Conservation (phyloP, 768 basidiomycete species). For the Suillus luteus region DNA sequence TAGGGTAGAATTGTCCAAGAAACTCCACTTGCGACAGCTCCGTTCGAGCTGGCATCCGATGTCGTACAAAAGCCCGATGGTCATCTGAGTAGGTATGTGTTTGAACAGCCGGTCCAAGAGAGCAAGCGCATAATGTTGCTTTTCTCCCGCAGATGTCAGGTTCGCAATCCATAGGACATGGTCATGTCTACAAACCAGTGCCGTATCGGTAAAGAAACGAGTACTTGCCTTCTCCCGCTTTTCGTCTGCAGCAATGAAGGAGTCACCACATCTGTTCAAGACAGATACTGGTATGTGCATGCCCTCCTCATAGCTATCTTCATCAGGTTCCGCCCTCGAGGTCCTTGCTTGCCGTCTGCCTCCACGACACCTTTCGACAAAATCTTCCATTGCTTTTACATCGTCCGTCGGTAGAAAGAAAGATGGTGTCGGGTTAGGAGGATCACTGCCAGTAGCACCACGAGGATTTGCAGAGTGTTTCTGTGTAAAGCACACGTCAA, state of each 20-base stretch:
- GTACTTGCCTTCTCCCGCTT: slow-evolving; percentile 23
- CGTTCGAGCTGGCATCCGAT: slow-evolving; percentile 26
- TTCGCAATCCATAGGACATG: slow-evolving; percentile 14
- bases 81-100: slow-evolving; percentile 19
- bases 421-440: neutral
- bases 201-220: slow-evolving; percentile 22
- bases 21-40: slow-evolving; percentile 4
- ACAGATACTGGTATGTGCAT: slow-evolving; percentile 31
- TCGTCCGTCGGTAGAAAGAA: neutral
- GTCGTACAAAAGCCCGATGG: slow-evolving; percentile 25
- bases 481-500: slow-evolving; percentile 39
- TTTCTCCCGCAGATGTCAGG: slow-evolving; percentile 22
- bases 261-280: slow-evolving; percentile 35
- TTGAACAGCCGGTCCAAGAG: slow-evolving; percentile 21
- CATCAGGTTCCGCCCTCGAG: neutral
- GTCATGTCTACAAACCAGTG: slow-evolving; percentile 18
- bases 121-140: slow-evolving; percentile 27
- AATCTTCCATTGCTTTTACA: slow-evolving; percentile 10
- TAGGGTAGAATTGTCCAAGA: slow-evolving; percentile 8
- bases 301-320: slow-evolving; percentile 21
- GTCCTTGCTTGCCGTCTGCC: neutral
- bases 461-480: slow-evolving; percentile 23
- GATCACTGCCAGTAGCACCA: slow-evolving; percentile 8
- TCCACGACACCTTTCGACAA: slow-evolving; percentile 1
- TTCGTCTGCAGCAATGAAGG: slow-evolving; percentile 27